Evolutionary conservation across 139 green algal species (phyloP).

Genomic region (Bryopsis sp.): DNA sequence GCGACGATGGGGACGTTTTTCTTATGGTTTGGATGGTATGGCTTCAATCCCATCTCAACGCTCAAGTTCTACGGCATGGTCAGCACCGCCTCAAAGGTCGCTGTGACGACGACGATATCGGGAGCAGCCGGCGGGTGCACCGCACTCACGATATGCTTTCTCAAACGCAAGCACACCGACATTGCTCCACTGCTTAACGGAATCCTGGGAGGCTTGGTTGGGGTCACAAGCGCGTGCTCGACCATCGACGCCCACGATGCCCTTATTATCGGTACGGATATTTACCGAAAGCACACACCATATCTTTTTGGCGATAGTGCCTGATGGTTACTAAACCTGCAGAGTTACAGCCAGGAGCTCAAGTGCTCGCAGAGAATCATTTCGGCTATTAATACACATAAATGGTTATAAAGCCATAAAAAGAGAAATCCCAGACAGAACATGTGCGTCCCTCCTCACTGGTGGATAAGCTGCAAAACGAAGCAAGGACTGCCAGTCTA

Average conservation of each 20-base stretch:
- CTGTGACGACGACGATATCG: constrained; percentile 61
- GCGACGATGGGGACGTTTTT: constrained; percentile 58
- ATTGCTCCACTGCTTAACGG: constrained; percentile 37
- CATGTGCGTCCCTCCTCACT: too few relatives aligned
- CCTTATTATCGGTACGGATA: constrained; percentile 42
- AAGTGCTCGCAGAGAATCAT: too few relatives aligned
- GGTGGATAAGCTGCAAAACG: too few relatives aligned
- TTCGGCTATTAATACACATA: too few relatives aligned
- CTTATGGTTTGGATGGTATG: constrained; percentile 78
- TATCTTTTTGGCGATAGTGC: too few relatives aligned
- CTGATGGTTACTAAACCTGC: too few relatives aligned
- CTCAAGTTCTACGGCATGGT: constrained; percentile 26
- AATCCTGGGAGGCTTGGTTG: constrained; percentile 42
- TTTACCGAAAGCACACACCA: too few relatives aligned
- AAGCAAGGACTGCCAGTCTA: too few relatives aligned
- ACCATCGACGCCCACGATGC: constrained; percentile 37
- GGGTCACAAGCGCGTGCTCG: constrained; percentile 41
- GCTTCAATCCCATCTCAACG: constrained; percentile 64
- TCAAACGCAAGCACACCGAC: constrained; percentile 25
- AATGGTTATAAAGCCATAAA: too few relatives aligned
- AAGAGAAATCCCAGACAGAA: too few relatives aligned
- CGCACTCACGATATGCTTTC: constrained; percentile 35
- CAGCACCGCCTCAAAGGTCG: constrained; percentile 29
- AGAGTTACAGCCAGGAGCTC: too few relatives aligned
- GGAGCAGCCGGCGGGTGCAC: constrained; percentile 41